phyloP scores from a whole-genome alignment of 805 yeast genomes.

The Scheffersomyces ergatensis region DNA sequence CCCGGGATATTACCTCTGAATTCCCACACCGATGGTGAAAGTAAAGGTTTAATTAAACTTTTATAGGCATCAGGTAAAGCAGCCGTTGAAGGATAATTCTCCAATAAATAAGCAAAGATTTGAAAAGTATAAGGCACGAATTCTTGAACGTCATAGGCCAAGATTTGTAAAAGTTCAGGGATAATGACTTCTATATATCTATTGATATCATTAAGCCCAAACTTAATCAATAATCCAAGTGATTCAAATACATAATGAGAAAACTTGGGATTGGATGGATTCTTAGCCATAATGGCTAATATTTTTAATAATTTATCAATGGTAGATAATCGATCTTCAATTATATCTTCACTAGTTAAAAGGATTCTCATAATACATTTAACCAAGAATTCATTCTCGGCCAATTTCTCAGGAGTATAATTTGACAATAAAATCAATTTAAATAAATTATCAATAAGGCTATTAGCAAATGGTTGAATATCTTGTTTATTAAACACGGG shows the following conservation, averaged over 20 bases:
- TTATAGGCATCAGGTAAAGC: conserved; percentile 64
- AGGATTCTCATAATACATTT: conserved; percentile 82
- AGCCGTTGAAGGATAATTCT: conserved; percentile 46
- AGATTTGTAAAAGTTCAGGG: conserved; percentile 63
- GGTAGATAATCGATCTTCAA: conserved; percentile 39
- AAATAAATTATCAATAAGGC: conserved; percentile 65
- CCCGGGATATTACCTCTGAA: conserved; percentile 92
- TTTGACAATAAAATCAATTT: conserved; percentile 49
- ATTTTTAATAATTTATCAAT: conserved; percentile 69
- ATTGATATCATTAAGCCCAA: conserved; percentile 22
- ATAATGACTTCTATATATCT: conserved; percentile 52
- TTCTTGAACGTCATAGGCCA: conserved; percentile 87
- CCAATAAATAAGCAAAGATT: conserved; percentile 76
- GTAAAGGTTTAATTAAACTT: conserved; percentile 71
- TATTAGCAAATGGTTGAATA: conserved; percentile 57
- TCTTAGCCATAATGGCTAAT: conserved; percentile 67
- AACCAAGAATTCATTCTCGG: conserved; percentile 94
- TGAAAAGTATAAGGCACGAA: conserved; percentile 93
- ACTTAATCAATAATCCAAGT: conserved; percentile 71
- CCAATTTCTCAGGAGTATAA: conserved; percentile 81
- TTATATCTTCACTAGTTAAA: conserved; percentile 68
- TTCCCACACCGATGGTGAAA: conserved; percentile 95
- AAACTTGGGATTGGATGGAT: conserved; percentile 95
- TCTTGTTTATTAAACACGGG: conserved; percentile 73
- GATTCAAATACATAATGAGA: conserved; percentile 90